A percentile compares a stretch with the other conserved stretches of the same genome.
Evolutionary conservation across 2,329 filamentous ascomycete species (phyloP).

Genomic region (Paraconiothyrium brasiliense): DNA sequence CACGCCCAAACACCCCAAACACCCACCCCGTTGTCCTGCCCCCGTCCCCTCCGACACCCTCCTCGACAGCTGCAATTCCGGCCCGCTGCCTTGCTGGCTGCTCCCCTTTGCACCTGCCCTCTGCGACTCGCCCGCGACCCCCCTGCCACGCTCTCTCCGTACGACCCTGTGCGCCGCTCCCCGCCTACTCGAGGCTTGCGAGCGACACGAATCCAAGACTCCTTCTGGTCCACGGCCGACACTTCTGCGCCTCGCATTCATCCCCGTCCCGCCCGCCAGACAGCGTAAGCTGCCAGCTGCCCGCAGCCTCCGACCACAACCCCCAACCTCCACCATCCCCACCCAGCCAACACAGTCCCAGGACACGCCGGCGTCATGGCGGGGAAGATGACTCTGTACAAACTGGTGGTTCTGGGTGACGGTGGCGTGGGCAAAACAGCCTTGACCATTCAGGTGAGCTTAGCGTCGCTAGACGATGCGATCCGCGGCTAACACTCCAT

Average conservation of each 20-base stretch:
- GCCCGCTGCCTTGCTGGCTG: background rate
- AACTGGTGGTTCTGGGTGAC: slow-evolving; percentile 93
- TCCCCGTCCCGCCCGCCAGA: slow-evolving; percentile 10
- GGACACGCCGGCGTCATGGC: slow-evolving; percentile 67
- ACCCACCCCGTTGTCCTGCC: background rate
- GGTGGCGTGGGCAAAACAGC: slow-evolving; percentile 95
- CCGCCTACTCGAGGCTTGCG: slow-evolving; percentile 22
- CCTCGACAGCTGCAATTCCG: background rate
- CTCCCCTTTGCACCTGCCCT: background rate
- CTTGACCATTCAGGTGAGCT: slow-evolving; percentile 84
- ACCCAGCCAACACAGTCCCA: background rate
- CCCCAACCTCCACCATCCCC: slow-evolving; percentile 6
- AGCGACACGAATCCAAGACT: slow-evolving; percentile 36
- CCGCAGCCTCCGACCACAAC: slow-evolving; percentile 10
- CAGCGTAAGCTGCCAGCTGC: slow-evolving; percentile 17
- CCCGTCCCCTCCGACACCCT: background rate
- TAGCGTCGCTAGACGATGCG: slow-evolving; percentile 58
- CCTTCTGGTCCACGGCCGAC: slow-evolving; percentile 9
- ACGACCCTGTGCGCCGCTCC: slow-evolving; percentile 20
- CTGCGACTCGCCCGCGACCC: background rate
- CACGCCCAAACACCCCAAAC: background rate
- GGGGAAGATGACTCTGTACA: slow-evolving; percentile 95
- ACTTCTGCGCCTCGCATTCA: background rate
- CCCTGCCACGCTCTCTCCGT: background rate
- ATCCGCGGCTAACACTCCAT: slow-evolving; percentile 25